These are phyloP conservation scores for Gonapodya prolifera DNA, from an alignment of 192 early-diverging fungal genomes.

Conservation along the genomic window DNA sequence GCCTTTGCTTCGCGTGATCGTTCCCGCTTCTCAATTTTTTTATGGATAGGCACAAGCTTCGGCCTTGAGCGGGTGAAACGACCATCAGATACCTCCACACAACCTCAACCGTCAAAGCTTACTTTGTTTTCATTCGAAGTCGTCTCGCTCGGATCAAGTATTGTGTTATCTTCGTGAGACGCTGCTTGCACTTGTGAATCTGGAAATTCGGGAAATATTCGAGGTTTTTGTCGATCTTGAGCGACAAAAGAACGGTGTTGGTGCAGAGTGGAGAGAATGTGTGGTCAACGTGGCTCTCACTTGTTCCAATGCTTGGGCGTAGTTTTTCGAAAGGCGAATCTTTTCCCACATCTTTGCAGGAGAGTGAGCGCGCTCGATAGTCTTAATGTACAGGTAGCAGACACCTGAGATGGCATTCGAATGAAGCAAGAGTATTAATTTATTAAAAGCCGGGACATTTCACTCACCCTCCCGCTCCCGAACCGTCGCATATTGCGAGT, in stretches of 20 bases:
- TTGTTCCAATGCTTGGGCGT: constrained; percentile 67
- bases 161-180: constrained; percentile 91
- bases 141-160: constrained; percentile 89
- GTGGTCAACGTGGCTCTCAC: constrained; percentile 19
- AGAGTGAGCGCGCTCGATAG: constrained; percentile 86
- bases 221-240: constrained; percentile 77
- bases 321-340: constrained; percentile 81
- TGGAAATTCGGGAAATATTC: constrained; percentile 83
- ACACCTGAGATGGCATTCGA: constrained; percentile 24
- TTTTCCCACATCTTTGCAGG: constrained; percentile 90
- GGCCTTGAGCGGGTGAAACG: constrained; percentile 28
- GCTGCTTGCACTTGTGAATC: constrained; percentile 92
- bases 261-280: too few relatives aligned
- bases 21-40: constrained; percentile 87
- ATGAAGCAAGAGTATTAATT: too few relatives aligned
- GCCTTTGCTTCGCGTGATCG: constrained; percentile 74
- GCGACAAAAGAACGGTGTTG: not conserved
- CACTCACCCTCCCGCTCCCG: constrained; percentile 60
- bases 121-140: constrained; percentile 64
- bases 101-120: not conserved
- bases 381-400: constrained; percentile 89
- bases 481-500: constrained; percentile 88
- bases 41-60: constrained; percentile 78
- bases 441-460: too few relatives aligned
- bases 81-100: not conserved